Evolutionary conservation across 495 filamentous ascomycete genomes (phyloP), one percentile per base, ranked within the genome.

Genomic region (Penicillium argentinense): DNA sequence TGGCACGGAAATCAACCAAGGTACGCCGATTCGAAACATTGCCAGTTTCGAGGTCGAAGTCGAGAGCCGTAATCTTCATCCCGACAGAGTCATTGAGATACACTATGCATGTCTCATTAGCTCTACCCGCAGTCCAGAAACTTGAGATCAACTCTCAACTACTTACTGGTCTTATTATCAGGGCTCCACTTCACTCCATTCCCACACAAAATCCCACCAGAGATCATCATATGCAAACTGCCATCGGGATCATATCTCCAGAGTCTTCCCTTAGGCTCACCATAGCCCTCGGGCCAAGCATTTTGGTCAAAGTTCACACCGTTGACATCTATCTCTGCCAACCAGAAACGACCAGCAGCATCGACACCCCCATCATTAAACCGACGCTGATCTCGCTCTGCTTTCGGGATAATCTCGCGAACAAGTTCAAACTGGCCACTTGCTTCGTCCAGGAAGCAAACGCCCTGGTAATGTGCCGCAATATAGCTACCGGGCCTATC

Each of bases 161-260:
- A 30, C 39, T 46, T 27, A 59, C 56, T 56, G 2, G 48, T 64
- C 37, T 62, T 59, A 43, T 64, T 64, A 46, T 68, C 60, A 16
- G 54, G 57, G 50, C 63, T 68, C 60, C 60, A 66, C 33, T 55
- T 57, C 16, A 68, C 42, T 1, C 65, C 60, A 51, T 68, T 68
- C 11, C 63, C 60, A 42, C 57, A 64, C 7, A 66, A 30, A 8
- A 68, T 36, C 1, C 56, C 56, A 8, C 50, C 58, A 7, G 32
- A 24, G 16, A 54, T 28, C 60, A 64, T 64, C 38, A 51, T 26
- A 49, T 64, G 53, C 16, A 66, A 37, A 29, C 47, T 54, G 0
- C 56, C 60, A 46, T 61, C 62, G 2, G 63, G 65, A 39, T 66
- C 60, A 59, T 62, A 68, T 33, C 65, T 47, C 65, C 65, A 66